These are phyloP conservation scores for Fusarium sp. DNA, from an alignment of 2,329 filamentous ascomycete genomes.

Conservation along the genomic window DNA sequence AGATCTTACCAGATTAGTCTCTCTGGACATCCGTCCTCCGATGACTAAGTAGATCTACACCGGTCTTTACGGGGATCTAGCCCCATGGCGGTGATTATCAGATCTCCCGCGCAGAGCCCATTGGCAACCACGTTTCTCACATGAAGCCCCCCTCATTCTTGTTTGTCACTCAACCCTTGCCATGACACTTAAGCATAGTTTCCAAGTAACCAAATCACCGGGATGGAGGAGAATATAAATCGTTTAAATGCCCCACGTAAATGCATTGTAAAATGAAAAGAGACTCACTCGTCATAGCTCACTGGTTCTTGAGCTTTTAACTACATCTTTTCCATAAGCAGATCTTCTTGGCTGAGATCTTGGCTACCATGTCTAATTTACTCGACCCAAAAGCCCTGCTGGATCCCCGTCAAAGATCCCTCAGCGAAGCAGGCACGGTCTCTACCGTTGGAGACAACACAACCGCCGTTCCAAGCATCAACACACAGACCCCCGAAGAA, in stretches of 20 bases:
- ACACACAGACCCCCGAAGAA: conserved; percentile 12
- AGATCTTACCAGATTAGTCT: neutral
- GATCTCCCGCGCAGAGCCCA: conserved; percentile 1
- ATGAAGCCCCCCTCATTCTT: conserved; percentile 8
- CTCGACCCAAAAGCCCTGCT: conserved; percentile 33
- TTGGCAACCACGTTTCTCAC: conserved; percentile 16
- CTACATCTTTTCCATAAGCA: neutral
- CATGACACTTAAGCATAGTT: conserved; percentile 20
- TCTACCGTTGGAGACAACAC: conserved; percentile 18
- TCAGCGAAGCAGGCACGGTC: conserved; percentile 29
- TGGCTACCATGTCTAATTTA: conserved; percentile 30
- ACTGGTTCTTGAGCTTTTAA: conserved; percentile 23
- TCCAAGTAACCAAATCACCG: neutral
- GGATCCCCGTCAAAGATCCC: conserved; percentile 32
- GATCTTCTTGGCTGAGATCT: conserved; percentile 1
- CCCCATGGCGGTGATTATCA: conserved; percentile 2
- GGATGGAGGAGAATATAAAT: conserved; percentile 19
- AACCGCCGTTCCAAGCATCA: conserved; percentile 27
- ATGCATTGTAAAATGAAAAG: neutral
- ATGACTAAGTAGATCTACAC: conserved; percentile 19
- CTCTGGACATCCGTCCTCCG: conserved; percentile 2
- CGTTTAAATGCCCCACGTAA: conserved; percentile 19
- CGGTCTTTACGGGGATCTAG: conserved; percentile 1
- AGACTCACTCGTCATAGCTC: conserved; percentile 28
- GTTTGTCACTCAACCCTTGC: conserved; percentile 1